Conservation (phyloP, 2,329 filamentous ascomycete species). For the Fusarium longipes region DNA sequence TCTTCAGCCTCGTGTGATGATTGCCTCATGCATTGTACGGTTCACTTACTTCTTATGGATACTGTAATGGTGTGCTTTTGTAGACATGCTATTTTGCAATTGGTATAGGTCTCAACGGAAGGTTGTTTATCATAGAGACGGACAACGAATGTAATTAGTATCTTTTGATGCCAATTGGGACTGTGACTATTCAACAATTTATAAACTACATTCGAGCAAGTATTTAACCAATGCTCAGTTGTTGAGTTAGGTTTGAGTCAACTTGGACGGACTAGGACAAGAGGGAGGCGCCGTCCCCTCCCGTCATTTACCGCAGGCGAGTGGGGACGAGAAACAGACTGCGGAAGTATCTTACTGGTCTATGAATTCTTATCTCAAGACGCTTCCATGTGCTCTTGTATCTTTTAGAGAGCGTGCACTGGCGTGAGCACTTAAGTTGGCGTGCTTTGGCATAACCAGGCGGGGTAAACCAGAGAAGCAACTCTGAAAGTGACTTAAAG, state of each 20-base stretch:
- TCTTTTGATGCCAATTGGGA: not conserved
- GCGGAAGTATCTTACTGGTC: constrained; percentile 42
- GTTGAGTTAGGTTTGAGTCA: constrained; percentile 13
- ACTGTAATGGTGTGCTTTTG: not conserved
- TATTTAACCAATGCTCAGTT: not conserved
- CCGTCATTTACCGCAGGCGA: constrained; percentile 14
- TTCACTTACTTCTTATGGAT: constrained; percentile 4
- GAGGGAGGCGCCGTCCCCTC: constrained; percentile 35
- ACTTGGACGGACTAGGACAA: constrained; percentile 8
- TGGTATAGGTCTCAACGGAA: not conserved
- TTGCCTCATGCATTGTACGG: not conserved
- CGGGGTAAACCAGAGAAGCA: constrained; percentile 40
- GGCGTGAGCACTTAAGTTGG: constrained; percentile 37
- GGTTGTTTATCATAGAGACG: no score
- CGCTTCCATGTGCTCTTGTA: constrained; percentile 35
- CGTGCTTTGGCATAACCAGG: not conserved
- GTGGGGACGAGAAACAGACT: not conserved
- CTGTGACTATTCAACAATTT: not conserved
- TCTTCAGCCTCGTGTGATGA: constrained; percentile 4
- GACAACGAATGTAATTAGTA: not conserved
- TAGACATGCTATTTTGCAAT: not conserved
- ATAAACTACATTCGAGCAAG: not conserved
- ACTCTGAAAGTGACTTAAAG: constrained; percentile 40
- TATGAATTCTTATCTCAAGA: constrained; percentile 10
- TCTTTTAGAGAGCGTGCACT: constrained; percentile 43